A percentile compares a stretch with the other conserved stretches of the same genome.
Evolutionary conservation across 805 yeast genomes (phyloP).

Genomic region (Monosporozyma yasuniensis): DNA sequence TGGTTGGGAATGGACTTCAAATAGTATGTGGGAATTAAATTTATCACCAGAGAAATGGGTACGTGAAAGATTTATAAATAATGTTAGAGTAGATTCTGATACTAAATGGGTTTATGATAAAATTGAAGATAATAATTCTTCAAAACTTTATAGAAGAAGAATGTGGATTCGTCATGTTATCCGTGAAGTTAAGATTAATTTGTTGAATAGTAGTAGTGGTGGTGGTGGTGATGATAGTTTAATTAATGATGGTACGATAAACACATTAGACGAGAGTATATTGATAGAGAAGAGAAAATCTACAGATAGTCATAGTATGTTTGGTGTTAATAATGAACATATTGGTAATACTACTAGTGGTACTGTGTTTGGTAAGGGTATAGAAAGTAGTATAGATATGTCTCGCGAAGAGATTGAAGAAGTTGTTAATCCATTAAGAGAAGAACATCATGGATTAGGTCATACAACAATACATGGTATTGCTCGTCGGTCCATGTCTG

Average conservation of each 20-base stretch:
- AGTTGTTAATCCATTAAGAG: conserved; percentile 15
- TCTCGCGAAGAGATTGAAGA: conserved; percentile 9
- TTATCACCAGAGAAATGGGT: conserved; percentile 60
- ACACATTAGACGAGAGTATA: neutral
- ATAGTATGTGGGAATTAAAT: conserved; percentile 58
- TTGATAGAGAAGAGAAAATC: neutral
- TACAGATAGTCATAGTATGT: neutral
- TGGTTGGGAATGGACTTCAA: conserved; percentile 44
- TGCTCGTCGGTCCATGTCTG: conserved; percentile 21
- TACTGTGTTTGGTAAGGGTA: too few relatives aligned
- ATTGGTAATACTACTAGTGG: too few relatives aligned
- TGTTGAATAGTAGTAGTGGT: neutral
- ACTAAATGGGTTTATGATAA: conserved; percentile 83
- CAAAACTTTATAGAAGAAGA: conserved; percentile 45
- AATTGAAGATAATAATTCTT: conserved; percentile 15
- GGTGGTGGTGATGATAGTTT: neutral
- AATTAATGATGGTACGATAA: neutral
- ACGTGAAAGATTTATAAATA: conserved; percentile 39
- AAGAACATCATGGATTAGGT: conserved; percentile 6
- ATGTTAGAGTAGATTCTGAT: conserved; percentile 56
- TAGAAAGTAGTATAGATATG: too few relatives aligned
- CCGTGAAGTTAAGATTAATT: neutral
- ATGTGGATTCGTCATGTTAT: conserved; percentile 42
- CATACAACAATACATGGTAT: conserved; percentile 12
- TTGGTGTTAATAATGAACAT: neutral